Base-by-base conservation (phyloP, 1,284 basidiomycete species). In the Microbotryomycetes sp. region DNA sequence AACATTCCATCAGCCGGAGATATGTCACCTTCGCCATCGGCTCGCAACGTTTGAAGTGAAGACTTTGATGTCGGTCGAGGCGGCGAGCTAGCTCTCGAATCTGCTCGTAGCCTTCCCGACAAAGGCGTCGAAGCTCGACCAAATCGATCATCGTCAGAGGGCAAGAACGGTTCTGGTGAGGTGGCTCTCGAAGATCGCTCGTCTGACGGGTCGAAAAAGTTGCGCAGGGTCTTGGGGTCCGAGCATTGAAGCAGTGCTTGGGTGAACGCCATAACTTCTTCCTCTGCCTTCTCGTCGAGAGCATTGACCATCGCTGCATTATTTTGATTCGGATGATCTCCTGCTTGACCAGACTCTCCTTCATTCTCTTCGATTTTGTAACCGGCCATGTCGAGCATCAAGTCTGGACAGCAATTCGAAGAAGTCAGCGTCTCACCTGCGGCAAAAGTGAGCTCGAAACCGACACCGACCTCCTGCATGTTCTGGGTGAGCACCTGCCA, bases 371-470 rank as follows among this genome's bases (percentile, higher is more conserved):
- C 58, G 42, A 71, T 59, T 56, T 76, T 75, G 71, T 80, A 81
- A 1, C 80, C 80, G 9, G 74, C 75, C 73, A 79, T 77, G 68
- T 77, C 75, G 64, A 80, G 63, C 25, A 78, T 77, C 78, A 79
- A 72, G 82, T 89, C 76, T 64, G 67, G 65, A 16, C 19, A 28
- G 49, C 29, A 28, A 28, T 51, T 28, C 19, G 47, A 25, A 48
- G 26, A 4, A 4, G 47, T n/a, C 6, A 48, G 47, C 7, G 22
- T 25, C 47, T 48, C 26, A 25, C 22, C 22, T 6, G 26, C 47
- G 6, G 47, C 22, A 49, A 49, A 4, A 3, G 14, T 12, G 47
- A 26, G 6, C 3, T 52, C 50, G 1, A 29, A 23, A 19, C n/a
- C 26, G 30, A 19, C 16, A 52, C 26, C 25, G n/a, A 52, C 50